Percentiles rank a stretch among this genome's conserved stretches.
These are phyloP conservation scores for Alternaria angustiovoidea DNA, from an alignment of 2,329 filamentous ascomycete species.

Conservation along the genomic window DNA sequence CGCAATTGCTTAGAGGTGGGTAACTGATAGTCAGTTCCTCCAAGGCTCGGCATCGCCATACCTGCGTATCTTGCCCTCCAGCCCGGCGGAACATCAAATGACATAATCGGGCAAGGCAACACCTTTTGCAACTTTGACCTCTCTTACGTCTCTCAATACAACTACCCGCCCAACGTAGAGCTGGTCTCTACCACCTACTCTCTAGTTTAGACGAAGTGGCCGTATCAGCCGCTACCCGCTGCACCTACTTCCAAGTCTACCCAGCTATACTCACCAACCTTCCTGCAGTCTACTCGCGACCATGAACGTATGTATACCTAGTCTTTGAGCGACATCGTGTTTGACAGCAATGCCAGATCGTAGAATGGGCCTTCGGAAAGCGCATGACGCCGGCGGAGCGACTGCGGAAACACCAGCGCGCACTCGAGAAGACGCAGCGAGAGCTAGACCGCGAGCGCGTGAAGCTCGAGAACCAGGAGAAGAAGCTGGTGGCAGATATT, in stretches of 20 bases:
- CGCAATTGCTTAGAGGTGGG: not conserved
- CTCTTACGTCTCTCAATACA: not conserved
- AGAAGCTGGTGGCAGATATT: slow-evolving; percentile 94
- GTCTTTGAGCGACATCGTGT: not conserved
- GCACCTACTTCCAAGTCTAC: slow-evolving; percentile 11
- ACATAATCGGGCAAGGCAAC: slow-evolving; percentile 1
- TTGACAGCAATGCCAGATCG: slow-evolving; percentile 59
- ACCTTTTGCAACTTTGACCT: not conserved
- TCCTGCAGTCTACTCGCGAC: slow-evolving; percentile 23
- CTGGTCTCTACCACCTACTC: not conserved
- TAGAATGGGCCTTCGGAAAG: slow-evolving; percentile 99
- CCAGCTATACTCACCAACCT: not conserved
- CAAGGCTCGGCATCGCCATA: slow-evolving; percentile 17
- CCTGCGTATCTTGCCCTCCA: slow-evolving; percentile 10
- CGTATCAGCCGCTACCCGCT: slow-evolving; percentile 10
- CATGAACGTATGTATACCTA: slow-evolving; percentile 56
- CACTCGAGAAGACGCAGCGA: slow-evolving; percentile 95
- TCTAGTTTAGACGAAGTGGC: slow-evolving; percentile 1
- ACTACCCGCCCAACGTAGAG: not conserved
- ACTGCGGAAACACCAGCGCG: slow-evolving; percentile 91
- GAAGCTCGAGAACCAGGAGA: slow-evolving; percentile 98
- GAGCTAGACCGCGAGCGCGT: slow-evolving; percentile 94
- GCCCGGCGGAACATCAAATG: slow-evolving; percentile 14
- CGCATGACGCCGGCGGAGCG: slow-evolving; percentile 96
- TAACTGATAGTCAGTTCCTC: slow-evolving; percentile 1